Evolutionary conservation across 371 early-diverging fungal genomes (phyloP), one percentile per base, ranked within the genome.

Genomic region (Syncephalastrum monosporum): DNA sequence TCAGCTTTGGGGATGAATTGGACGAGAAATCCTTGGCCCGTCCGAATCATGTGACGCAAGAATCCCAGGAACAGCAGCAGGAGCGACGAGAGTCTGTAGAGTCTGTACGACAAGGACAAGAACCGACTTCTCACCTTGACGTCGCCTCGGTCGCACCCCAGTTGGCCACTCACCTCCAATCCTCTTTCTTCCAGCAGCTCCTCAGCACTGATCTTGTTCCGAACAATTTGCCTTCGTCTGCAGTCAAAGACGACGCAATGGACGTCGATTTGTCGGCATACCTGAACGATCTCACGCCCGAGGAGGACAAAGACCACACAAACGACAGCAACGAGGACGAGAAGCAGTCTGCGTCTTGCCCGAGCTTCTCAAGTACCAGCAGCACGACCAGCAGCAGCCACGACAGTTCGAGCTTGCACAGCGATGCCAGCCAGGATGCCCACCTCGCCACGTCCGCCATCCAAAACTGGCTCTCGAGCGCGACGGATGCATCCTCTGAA

Each of bases 31-130:
- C 5, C 38, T 33, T 33, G 10, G 12, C 93, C 21, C 65, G 81
- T 46, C 69, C 76, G 10, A 93, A 93, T 74, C 83, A 81, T 57
- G 24, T 46, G 24, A n/a, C 54, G 10, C 17, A 24, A 29, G 33
- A 19, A 24, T 54, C 55, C 55, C 13, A 13, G 38, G 38, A 33
- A 33, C 38, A 33, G 21, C 48, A 48, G 8, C 48, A 48, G n/a
- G 21, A 27, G 27, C 27, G 7, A 7, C 48, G 42, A 10, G n/a
- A 38, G 53, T 8, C 53, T 4, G 23, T 3, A 7, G 19, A 46
- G 47, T 4, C 33, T 47, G 12, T 23, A 41, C 43, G 52, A n/a
- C 50, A 60, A 21, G 33, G 41, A 33, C n/a, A 48, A 15, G 10
- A 51, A 1, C 33, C 16, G 23, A 27, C 15, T 47, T 24, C 13